A percentile compares a stretch with the other conserved stretches of the same genome.
These are phyloP conservation scores for Ascoidea rubescens DNA, from an alignment of 805 yeast species.

Conservation along the genomic window DNA sequence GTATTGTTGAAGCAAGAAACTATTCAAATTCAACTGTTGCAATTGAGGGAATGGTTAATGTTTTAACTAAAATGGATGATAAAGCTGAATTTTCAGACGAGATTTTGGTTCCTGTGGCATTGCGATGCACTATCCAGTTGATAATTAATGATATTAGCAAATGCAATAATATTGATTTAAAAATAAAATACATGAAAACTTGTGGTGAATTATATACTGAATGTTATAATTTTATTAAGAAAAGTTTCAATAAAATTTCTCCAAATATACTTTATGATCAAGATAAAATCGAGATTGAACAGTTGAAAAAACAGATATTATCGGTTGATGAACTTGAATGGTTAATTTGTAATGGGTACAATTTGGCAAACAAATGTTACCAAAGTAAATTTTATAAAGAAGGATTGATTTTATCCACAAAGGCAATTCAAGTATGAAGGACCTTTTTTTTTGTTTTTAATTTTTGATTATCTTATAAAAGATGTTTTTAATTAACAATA, in stretches of 20 bases:
- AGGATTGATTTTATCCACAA: slow-evolving; percentile 11
- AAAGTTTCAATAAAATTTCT: slow-evolving; percentile 7
- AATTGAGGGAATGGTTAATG: slow-evolving; percentile 14
- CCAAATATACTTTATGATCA: slow-evolving; percentile 10
- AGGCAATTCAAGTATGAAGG: not conserved
- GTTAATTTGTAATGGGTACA: slow-evolving; percentile 24
- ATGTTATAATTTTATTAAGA: slow-evolving; percentile 4
- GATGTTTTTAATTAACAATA: no score
- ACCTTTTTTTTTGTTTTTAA: no score
- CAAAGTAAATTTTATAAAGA: slow-evolving; percentile 6
- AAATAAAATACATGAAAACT: not conserved
- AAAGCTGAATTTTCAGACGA: slow-evolving; percentile 1
- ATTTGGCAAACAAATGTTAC: slow-evolving; percentile 17
- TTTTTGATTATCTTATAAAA: no score
- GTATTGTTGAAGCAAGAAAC: slow-evolving; percentile 18
- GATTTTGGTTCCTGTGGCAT: slow-evolving; percentile 15
- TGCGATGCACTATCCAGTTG: slow-evolving; percentile 20
- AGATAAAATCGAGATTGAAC: slow-evolving; percentile 1
- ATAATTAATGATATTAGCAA: slow-evolving; percentile 14
- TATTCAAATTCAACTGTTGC: slow-evolving; percentile 15
- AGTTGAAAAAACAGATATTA: slow-evolving; percentile 8
- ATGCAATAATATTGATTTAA: not conserved
- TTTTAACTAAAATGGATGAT: slow-evolving; percentile 16
- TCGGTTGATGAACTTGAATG: slow-evolving; percentile 24
- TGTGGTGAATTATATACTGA: not conserved